Conservation (phyloP, 495 filamentous ascomycete species). For the Neurospora sp. region DNA sequence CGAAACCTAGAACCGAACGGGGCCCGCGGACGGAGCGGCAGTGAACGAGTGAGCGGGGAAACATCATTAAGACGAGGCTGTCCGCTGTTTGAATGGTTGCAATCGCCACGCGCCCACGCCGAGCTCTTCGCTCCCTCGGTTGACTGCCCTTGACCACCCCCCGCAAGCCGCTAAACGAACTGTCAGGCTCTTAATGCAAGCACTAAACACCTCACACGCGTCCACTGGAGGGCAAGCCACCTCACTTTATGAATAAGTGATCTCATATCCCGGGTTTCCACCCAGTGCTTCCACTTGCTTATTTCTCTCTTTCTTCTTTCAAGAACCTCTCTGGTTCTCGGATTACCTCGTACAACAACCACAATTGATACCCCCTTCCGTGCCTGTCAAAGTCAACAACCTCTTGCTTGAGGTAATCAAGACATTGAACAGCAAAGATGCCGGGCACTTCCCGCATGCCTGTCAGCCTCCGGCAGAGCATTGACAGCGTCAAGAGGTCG, state of each 20-base stretch:
- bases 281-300: not conserved
- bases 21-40: not conserved
- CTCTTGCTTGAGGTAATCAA: not conserved
- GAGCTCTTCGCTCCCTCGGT: not conserved
- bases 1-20: not conserved
- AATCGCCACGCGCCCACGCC: not conserved
- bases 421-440: constrained; percentile 28
- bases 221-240: not conserved
- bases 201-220: not conserved
- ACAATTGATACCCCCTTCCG: not conserved
- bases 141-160: not conserved
- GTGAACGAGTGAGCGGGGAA: not conserved
- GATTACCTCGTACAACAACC: not conserved
- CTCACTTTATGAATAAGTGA: not conserved
- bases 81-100: not conserved
- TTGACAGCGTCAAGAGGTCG: constrained; percentile 44
- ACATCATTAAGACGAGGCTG: not conserved
- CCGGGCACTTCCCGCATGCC: constrained; percentile 58
- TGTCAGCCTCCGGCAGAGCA: constrained; percentile 53
- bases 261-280: not conserved
- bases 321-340: not conserved
- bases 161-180: not conserved
- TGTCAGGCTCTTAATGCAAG: not conserved
- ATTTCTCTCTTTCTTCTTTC: not conserved
- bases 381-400: not conserved